phyloP scores from a whole-genome alignment of 2,329 filamentous ascomycete genomes.

The Penicillium palitans region DNA sequence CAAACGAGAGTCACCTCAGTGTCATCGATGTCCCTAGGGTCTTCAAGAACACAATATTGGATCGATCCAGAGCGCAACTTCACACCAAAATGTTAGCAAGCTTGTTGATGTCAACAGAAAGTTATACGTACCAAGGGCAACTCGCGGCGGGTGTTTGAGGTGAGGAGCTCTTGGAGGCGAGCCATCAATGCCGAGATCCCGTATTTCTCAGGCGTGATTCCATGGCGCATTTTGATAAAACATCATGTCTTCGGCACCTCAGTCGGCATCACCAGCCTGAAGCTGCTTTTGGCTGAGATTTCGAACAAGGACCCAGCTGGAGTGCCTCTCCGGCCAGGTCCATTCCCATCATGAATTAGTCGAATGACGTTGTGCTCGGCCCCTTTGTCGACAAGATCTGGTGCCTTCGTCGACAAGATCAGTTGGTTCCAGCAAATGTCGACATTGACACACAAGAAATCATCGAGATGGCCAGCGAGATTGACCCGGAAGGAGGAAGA shows the following conservation, averaged over 20 bases:
- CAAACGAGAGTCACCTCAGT: too few relatives aligned
- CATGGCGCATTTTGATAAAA: constrained; percentile 42
- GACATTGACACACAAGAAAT: constrained; percentile 52
- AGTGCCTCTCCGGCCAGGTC: constrained; percentile 2
- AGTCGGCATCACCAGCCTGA: constrained; percentile 18
- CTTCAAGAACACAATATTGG: too few relatives aligned
- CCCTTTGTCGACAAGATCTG: constrained; percentile 52
- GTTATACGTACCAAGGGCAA: constrained; percentile 45
- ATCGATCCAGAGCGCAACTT: not conserved
- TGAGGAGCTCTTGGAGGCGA: constrained; percentile 46
- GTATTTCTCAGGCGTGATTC: constrained; percentile 39
- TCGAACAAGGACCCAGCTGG: constrained; percentile 36
- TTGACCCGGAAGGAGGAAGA: constrained; percentile 39
- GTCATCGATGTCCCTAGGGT: too few relatives aligned
- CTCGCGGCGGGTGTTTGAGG: constrained; percentile 44
- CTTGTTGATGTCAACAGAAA: constrained; percentile 19
- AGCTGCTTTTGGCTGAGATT: constrained; percentile 36
- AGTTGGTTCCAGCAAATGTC: constrained; percentile 48
- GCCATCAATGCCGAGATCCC: constrained; percentile 45
- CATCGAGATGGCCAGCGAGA: constrained; percentile 40
- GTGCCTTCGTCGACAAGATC: constrained; percentile 54
- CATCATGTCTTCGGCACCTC: constrained; percentile 33
- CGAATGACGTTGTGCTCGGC: constrained; percentile 31
- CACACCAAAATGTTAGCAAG: not conserved
- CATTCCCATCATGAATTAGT: constrained; percentile 26